Evolutionary conservation across 768 basidiomycete species (phyloP), one percentile per base, ranked within the genome.

Genomic region (Leccinum uliginosum): DNA sequence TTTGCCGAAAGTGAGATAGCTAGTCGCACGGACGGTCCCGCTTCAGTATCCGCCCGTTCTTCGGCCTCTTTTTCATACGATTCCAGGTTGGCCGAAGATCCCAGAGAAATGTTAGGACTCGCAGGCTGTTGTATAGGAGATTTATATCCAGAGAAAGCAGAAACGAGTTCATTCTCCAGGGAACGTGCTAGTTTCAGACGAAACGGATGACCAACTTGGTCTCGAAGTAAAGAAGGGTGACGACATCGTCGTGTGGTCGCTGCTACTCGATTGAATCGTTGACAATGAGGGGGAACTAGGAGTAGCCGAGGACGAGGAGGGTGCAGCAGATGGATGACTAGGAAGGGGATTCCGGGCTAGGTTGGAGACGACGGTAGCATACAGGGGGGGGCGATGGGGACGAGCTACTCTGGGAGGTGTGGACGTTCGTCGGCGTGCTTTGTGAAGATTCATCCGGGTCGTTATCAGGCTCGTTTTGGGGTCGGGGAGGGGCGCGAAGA

Each of bases 1-100:
- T 73, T 73, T 49, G 73, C 71, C 43, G 71, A 55, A n/a, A 63
- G 53, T 10, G 59, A 55, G 21, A 59, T 19, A 0, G n/a, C 6
- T 1, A 56, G 34, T 32, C 72, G 67, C 8, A 50, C 26, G 23
- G 66, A 62, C 26, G 53, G 24, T 11, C n/a, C n/a, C n/a, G 59
- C 26, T 53, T 59, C 62, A 21, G 48, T 11, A 19, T 55, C 59
- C 1, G 11, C 54, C 17, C 57, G 62, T 27, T 60, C 64, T 50
- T 70, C 71, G 4, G 9, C 11, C 14, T 26, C 61, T 57, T 65
- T 68, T 6, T 60, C 60, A 47, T 64, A 59, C 3, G 55, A 3
- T 26, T 63, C 62, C 44, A 61, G 24, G 19, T 53, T 60, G 29
- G 49, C 21, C 27, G 59, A 58, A 14, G 67, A 58, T 11, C 27